These are phyloP conservation scores for Pontederia crassipes DNA, from an alignment of 176 grass and related monocot genomes.

Conservation along the genomic window DNA sequence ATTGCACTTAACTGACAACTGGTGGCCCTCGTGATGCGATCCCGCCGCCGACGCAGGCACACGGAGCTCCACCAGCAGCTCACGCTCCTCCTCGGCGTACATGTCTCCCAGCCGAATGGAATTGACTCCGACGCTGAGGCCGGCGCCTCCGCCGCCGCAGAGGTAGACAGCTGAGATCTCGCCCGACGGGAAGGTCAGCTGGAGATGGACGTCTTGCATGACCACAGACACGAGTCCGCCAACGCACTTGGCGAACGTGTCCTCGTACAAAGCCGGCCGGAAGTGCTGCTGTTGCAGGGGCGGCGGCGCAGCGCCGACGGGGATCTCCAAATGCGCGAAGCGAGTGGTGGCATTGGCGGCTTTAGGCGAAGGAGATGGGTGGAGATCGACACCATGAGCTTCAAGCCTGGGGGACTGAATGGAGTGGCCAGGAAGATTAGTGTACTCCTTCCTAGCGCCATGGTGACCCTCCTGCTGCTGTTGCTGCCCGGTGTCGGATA, in stretches of 20 bases:
- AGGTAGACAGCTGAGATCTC: slow-evolving; percentile 79
- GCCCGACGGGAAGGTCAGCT: slow-evolving; percentile 47
- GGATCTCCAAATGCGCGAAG: slow-evolving; percentile 83
- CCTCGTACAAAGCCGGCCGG: slow-evolving; percentile 18
- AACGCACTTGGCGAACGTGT: slow-evolving; percentile 69
- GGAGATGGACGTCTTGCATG: slow-evolving; percentile 71
- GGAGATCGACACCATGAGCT: not conserved
- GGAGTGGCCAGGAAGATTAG: not conserved
- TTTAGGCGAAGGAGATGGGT: not conserved
- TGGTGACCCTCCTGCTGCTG: slow-evolving; percentile 8
- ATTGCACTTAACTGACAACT: slow-evolving; percentile 43
- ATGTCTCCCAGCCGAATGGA: slow-evolving; percentile 48
- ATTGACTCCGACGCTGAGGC: slow-evolving; percentile 3
- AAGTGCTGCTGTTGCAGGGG: slow-evolving; percentile 10
- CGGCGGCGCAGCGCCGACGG: slow-evolving; percentile 22
- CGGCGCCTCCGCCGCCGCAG: slow-evolving; percentile 33
- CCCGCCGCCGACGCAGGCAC: slow-evolving; percentile 20
- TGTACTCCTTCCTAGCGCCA: not conserved
- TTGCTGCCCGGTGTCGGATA: slow-evolving; percentile 57
- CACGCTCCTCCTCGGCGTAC: slow-evolving; percentile 79
- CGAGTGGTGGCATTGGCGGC: slow-evolving; percentile 27
- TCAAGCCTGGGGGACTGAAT: not conserved
- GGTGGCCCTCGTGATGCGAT: slow-evolving; percentile 15
- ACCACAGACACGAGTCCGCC: slow-evolving; percentile 84
- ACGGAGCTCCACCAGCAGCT: slow-evolving; percentile 83